Conservation (phyloP, 1,139 yeast genomes). For the Yamadazyma pseudoaaseri region DNA sequence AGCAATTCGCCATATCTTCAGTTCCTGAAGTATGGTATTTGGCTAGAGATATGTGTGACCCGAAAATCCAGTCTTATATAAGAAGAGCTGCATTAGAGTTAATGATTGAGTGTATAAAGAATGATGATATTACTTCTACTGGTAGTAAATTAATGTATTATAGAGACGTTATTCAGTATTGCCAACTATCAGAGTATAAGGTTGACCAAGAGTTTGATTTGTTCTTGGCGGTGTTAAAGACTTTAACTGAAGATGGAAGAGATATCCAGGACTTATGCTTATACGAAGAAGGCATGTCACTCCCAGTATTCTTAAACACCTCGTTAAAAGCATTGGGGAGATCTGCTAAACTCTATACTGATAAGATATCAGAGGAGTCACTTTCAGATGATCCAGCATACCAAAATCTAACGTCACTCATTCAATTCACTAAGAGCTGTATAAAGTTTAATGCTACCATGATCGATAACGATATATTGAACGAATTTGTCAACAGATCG, state of each 20-base stretch:
- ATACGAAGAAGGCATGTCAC: slow-evolving; percentile 40
- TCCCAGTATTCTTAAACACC: slow-evolving; percentile 26
- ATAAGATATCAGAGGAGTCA: slow-evolving; percentile 5
- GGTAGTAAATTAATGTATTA: slow-evolving; percentile 57
- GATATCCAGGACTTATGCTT: slow-evolving; percentile 59
- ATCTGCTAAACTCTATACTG: slow-evolving; percentile 10
- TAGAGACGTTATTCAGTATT: slow-evolving; percentile 53
- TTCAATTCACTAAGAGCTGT: slow-evolving; percentile 42
- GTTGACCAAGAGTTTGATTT: slow-evolving; percentile 55
- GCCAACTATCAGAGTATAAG: slow-evolving; percentile 24
- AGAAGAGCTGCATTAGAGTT: slow-evolving; percentile 57
- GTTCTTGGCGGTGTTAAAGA: slow-evolving; percentile 50
- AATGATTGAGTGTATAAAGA: slow-evolving; percentile 53
- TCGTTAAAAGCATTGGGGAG: slow-evolving; percentile 16
- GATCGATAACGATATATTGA: slow-evolving; percentile 41
- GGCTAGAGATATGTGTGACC: slow-evolving; percentile 54
- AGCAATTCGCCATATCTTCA: slow-evolving; percentile 53
- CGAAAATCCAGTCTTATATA: slow-evolving; percentile 37
- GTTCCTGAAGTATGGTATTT: slow-evolving; percentile 78
- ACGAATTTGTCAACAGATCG: slow-evolving; percentile 30
- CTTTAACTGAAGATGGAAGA: slow-evolving; percentile 60
- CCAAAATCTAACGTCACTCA: slow-evolving; percentile 21
- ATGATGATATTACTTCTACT: slow-evolving; percentile 44
- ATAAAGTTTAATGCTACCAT: slow-evolving; percentile 48
- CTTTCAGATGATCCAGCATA: slow-evolving; percentile 13